Base-by-base conservation (phyloP, 768 basidiomycete species). In the Termitomyces sp. region DNA sequence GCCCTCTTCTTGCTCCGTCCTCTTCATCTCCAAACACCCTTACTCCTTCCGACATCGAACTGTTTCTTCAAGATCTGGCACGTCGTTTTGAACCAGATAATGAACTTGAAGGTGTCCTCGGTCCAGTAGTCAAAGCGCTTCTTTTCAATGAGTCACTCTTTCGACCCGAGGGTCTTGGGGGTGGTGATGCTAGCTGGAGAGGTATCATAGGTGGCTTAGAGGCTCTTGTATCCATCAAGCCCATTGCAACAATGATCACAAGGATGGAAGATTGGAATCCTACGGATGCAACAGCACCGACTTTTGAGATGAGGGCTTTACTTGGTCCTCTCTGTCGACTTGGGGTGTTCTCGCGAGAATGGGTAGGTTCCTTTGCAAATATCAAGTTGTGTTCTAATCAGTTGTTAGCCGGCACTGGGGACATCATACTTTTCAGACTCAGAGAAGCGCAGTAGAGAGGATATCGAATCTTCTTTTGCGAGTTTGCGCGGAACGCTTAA, bases 401-500 rank as follows among this genome's bases (percentile, higher is more conserved):
- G 18, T n/a, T 18, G 52, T 51, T 48, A 95, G 95, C 92, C 92
- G 10, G 73, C 73, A 12, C 84, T 98, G 54, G 81, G 88, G 3
- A 76, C 81, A 58, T 81, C 83, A 0, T 97, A 95, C 67, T 98
- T 97, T 72, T 84, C 92, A 0, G 87, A 95, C 31, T 85, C 91
- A 0, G 85, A 86, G n/a, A 86, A 87, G 55, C 83, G 91, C 41
- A 78, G 82, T 34, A 77, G 81, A 13, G 79, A 77, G 16, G 93
- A 96, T 63, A 74, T 96, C 18, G 86, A 94, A 26, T 87, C 92
- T 0, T 88, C 94, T 2, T 88, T 86, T 64, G 81, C 87, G 7
- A 95, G 90, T 69, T 77, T 99, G 34, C 80, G 95, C n/a, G 86
- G 86, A 8, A 94, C 93, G 3, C 70, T 97, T 51, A 88, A 89